Percentiles rank a stretch among this genome's conserved stretches.
phyloP scores from a whole-genome alignment of 257 asterid species.

The Datura wrightii region DNA sequence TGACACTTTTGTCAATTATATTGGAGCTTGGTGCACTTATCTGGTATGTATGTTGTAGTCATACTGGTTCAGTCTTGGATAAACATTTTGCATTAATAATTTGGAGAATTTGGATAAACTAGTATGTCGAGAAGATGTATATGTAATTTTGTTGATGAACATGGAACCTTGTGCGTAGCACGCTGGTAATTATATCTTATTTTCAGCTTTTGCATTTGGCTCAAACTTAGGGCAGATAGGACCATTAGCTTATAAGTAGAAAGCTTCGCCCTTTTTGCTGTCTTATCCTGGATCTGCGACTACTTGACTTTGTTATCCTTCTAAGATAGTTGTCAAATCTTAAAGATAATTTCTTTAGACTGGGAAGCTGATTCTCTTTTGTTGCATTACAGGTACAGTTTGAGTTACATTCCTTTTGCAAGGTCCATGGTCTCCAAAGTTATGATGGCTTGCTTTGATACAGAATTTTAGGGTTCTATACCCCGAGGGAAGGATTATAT shows the following conservation, averaged over 20 bases:
- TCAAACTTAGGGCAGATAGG: background rate
- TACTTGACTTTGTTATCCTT: background rate
- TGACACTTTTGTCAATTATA: constrained; percentile 79
- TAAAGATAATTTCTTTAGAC: background rate
- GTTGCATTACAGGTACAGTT: constrained; percentile 81
- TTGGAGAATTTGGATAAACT: background rate
- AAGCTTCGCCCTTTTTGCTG: constrained; percentile 13
- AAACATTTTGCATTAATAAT: background rate
- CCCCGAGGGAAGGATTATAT: constrained; percentile 28
- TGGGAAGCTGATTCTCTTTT: constrained; percentile 23
- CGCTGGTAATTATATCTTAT: background rate
- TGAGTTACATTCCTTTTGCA: constrained; percentile 96
- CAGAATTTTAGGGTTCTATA: constrained; percentile 66
- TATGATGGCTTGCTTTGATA: constrained; percentile 85
- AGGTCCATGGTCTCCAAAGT: constrained; percentile 95
- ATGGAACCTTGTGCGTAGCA: constrained; percentile 12
- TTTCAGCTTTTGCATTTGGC: constrained; percentile 6
- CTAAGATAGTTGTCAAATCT: background rate
- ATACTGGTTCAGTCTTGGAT: background rate
- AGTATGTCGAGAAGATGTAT: background rate
- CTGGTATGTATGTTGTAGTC: constrained; percentile 53
- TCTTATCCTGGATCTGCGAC: background rate
- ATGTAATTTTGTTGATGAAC: constrained; percentile 16
- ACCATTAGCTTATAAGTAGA: background rate
- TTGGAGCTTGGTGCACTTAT: constrained; percentile 93